A percentile compares a stretch with the other conserved stretches of the same genome.
Conservation (phyloP, 257 asterid genomes). For the Echites panduratus region DNA sequence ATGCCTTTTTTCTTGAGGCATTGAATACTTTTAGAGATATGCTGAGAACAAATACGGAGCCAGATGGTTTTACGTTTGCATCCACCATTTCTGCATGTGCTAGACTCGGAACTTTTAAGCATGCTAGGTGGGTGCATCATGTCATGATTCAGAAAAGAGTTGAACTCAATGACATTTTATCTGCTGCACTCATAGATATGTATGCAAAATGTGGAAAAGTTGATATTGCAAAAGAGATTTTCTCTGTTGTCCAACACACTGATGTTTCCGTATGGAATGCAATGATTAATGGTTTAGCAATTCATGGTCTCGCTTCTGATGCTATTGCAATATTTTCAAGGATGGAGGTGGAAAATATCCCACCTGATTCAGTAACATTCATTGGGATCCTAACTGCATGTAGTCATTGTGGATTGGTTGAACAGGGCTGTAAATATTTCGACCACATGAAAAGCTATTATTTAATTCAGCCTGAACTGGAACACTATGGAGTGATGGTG, state of each 20-base stretch:
- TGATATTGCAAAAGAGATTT: constrained; percentile 49
- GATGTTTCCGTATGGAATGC: constrained; percentile 72
- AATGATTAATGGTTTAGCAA: constrained; percentile 62
- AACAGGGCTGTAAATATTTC: constrained; percentile 52
- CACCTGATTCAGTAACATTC: constrained; percentile 61
- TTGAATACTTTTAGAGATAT: constrained; percentile 46
- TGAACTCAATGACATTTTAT: constrained; percentile 51
- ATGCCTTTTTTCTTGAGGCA: constrained; percentile 44
- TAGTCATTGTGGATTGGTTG: constrained; percentile 65
- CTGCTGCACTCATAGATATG: constrained; percentile 76
- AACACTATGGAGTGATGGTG: constrained; percentile 82
- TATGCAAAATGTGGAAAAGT: constrained; percentile 79
- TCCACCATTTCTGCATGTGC: constrained; percentile 65
- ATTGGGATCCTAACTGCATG: constrained; percentile 64
- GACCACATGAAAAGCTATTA: constrained; percentile 45
- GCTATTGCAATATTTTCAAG: constrained; percentile 43
- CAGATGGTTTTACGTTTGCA: constrained; percentile 65
- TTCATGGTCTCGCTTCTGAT: constrained; percentile 63
- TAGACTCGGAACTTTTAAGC: constrained; percentile 57
- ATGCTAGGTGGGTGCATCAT: constrained; percentile 67
- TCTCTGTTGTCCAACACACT: constrained; percentile 28
- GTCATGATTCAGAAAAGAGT: constrained; percentile 48
- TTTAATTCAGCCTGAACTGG: constrained; percentile 57
- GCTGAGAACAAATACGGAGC: constrained; percentile 42
- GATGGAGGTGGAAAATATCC: constrained; percentile 41